Percentiles rank a stretch among this genome's conserved stretches.
Evolutionary conservation across 2,329 filamentous ascomycete species (phyloP).

Genomic region (Didymosphaeria variabile): DNA sequence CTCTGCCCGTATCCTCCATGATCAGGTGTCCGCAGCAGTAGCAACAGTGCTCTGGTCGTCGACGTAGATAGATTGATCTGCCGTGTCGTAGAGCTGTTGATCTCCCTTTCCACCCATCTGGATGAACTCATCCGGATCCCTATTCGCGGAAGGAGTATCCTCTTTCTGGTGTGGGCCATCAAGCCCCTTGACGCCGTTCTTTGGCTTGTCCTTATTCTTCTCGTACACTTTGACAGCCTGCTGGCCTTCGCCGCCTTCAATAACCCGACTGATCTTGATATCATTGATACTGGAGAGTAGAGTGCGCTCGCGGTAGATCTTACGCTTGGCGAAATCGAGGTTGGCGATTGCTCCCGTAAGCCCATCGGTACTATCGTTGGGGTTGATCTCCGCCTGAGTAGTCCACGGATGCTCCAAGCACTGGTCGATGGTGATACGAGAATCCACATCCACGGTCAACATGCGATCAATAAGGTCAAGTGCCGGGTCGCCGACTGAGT

Average conservation of each 20-base stretch:
- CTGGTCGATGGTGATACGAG: constrained; percentile 87
- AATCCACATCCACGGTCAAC: constrained; percentile 86
- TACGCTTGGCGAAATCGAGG: constrained; percentile 85
- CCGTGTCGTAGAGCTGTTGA: constrained; percentile 75
- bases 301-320: constrained; percentile 82
- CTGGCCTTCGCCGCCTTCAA: constrained; percentile 64
- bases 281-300: constrained; percentile 84
- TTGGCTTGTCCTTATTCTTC: constrained; percentile 41
- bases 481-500: constrained; percentile 84
- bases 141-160: constrained; percentile 70
- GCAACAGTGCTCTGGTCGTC: constrained; percentile 26
- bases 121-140: constrained; percentile 79
- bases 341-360: constrained; percentile 85
- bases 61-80: constrained; percentile 56
- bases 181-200: constrained; percentile 29
- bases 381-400: constrained; percentile 63
- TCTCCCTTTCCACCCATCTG: constrained; percentile 88
- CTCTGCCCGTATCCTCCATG: neutral
- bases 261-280: constrained; percentile 68
- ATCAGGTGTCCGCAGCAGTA: constrained; percentile 14
- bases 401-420: constrained; percentile 94
- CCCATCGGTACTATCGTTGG: constrained; percentile 89
- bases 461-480: constrained; percentile 94
- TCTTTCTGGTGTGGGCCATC: constrained; percentile 58
- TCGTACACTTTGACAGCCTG: constrained; percentile 52